Conservation (phyloP, 2,329 filamentous ascomycete genomes). For the Arthroderma uncinatum region DNA sequence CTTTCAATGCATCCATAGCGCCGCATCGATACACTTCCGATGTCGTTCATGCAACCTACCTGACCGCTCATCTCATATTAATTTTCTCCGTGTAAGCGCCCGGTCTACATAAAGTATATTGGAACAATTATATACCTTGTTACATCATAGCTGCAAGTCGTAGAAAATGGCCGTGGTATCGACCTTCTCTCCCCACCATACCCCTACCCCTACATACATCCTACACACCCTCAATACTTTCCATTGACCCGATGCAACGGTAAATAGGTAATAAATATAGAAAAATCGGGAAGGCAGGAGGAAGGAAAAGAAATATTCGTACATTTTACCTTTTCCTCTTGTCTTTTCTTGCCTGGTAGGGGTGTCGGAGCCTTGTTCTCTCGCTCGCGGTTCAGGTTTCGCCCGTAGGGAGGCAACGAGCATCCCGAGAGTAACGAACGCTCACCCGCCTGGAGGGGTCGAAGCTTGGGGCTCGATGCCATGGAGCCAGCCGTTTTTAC, state of each 20-base stretch:
- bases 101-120: not conserved
- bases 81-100: constrained; percentile 3
- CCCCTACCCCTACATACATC: not conserved
- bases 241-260: constrained; percentile 5
- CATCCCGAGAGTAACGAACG: not conserved
- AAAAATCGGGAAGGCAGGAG: not conserved
- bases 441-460: not conserved
- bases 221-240: not conserved
- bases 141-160: constrained; percentile 1
- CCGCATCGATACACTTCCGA: not conserved
- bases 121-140: not conserved
- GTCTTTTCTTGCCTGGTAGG: not conserved
- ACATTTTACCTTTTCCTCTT: not conserved
- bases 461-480: not conserved
- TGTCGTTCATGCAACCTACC: constrained; percentile 2
- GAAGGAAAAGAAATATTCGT: not conserved
- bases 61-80: not conserved
- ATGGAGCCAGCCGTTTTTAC: not conserved
- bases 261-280: constrained; percentile 3
- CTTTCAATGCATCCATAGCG: not conserved
- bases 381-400: not conserved
- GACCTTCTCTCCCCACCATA: not conserved
- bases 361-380: not conserved
- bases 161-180: not conserved
- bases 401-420: not conserved